A percentile compares a stretch with the other conserved stretches of the same genome.
These are phyloP conservation scores for Pisolithus orientalis DNA, from an alignment of 768 basidiomycete genomes.

Conservation along the genomic window DNA sequence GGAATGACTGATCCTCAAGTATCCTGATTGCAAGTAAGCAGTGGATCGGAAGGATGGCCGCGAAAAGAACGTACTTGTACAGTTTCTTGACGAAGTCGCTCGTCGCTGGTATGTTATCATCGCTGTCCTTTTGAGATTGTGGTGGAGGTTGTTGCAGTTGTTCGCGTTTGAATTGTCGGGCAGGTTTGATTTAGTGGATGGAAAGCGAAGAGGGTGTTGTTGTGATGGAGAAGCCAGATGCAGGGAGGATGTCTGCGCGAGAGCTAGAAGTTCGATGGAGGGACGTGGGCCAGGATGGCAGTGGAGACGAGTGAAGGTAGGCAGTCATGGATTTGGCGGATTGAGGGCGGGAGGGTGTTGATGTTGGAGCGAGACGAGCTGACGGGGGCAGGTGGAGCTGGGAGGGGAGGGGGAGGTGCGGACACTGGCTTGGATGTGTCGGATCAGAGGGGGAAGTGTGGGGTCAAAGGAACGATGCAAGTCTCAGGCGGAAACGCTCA, in stretches of 20 bases:
- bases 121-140: slow-evolving; percentile 32
- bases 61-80: too few species aligned
- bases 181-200: slow-evolving; percentile 16
- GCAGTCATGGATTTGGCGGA: slow-evolving; percentile 21
- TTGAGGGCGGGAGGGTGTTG: slow-evolving; percentile 7
- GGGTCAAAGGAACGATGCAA: too few species aligned
- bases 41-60: too few species aligned
- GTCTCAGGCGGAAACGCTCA: too few species aligned
- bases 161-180: slow-evolving; percentile 25
- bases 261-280: slow-evolving; percentile 10
- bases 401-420: slow-evolving; percentile 39
- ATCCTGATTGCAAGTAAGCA: too few species aligned
- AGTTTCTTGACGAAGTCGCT: slow-evolving; percentile 65
- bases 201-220: background rate
- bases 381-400: slow-evolving; percentile 35
- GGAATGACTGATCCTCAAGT: too few species aligned
- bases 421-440: slow-evolving; percentile 9
- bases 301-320: slow-evolving; percentile 23
- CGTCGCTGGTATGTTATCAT: slow-evolving; percentile 80
- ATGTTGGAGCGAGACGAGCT: slow-evolving; percentile 1
- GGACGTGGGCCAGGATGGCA: slow-evolving; percentile 4
- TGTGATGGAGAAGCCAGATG: slow-evolving; percentile 9
- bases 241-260: slow-evolving; percentile 35
- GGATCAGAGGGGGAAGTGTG: too few species aligned
- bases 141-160: slow-evolving; percentile 17